Evolutionary conservation across 768 basidiomycete species (phyloP).

Genomic region (Tubosaeta brunneosetosa): DNA sequence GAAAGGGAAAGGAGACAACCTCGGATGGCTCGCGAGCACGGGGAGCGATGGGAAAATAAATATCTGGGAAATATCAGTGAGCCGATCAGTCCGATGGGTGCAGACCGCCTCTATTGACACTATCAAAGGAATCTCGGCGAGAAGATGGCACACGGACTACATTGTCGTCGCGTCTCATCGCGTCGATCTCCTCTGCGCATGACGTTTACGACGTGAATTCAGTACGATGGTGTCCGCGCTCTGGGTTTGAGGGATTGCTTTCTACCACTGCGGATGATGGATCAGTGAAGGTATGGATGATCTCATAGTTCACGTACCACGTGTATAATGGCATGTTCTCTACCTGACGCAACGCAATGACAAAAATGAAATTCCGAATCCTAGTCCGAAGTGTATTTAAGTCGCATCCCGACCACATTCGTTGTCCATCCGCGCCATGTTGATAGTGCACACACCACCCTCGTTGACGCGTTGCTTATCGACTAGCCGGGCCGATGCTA

Average conservation of each 20-base stretch:
- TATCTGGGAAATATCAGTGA: slow-evolving; percentile 71
- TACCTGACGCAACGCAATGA: background rate
- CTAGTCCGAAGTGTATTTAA: too few species aligned
- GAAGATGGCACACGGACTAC: slow-evolving; percentile 4
- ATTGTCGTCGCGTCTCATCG: slow-evolving; percentile 47
- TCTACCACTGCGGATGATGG: slow-evolving; percentile 90
- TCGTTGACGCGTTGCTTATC: too few species aligned
- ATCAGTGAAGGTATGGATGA: slow-evolving; percentile 72
- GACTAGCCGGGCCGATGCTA: too few species aligned
- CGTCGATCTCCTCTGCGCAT: slow-evolving; percentile 61
- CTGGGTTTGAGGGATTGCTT: slow-evolving; percentile 59
- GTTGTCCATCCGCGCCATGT: too few species aligned
- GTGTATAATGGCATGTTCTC: background rate
- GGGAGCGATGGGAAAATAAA: slow-evolving; percentile 84
- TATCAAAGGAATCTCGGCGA: slow-evolving; percentile 15
- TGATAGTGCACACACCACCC: too few species aligned
- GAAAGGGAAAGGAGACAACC: slow-evolving; percentile 34
- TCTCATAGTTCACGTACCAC: background rate
- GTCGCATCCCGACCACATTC: too few species aligned
- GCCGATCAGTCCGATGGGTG: slow-evolving; percentile 13
- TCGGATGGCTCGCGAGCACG: slow-evolving; percentile 83
- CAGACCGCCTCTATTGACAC: background rate
- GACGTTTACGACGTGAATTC: slow-evolving; percentile 82
- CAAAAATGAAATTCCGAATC: background rate
- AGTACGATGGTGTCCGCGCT: slow-evolving; percentile 75